Evolutionary conservation across 108 stramenopile species (phyloP).

Genomic region (Nitzschia sp.): DNA sequence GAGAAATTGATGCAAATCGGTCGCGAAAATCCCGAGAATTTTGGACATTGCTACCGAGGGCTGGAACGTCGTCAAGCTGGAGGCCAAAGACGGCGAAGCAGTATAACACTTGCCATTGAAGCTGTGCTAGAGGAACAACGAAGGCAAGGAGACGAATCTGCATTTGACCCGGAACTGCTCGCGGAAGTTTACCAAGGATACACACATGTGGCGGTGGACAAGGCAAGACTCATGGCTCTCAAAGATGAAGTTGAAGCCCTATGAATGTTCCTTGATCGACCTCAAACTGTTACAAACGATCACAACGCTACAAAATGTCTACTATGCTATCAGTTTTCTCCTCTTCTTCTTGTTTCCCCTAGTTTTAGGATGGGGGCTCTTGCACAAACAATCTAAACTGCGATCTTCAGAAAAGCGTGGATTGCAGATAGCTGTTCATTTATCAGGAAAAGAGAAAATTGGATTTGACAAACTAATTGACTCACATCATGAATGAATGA

Average conservation of each 20-base stretch:
- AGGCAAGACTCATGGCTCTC: background rate
- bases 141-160: background rate
- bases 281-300: no score
- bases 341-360: no score
- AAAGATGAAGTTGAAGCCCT: slow-evolving; percentile 2
- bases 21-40: slow-evolving; percentile 9
- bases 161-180: background rate
- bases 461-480: no score
- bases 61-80: background rate
- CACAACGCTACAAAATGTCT: no score
- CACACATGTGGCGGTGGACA: background rate
- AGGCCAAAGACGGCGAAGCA: background rate
- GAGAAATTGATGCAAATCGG: slow-evolving; percentile 16
- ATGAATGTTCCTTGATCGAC: no score
- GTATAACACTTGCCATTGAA: background rate
- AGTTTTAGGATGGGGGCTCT: no score
- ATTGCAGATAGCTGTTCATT: no score
- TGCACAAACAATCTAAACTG: no score
- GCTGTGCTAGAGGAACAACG: slow-evolving; percentile 12
- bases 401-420: no score
- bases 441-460: no score
- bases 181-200: slow-evolving; percentile 1
- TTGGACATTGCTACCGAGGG: slow-evolving; percentile 16
- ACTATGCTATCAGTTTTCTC: no score
- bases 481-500: no score